A percentile compares a stretch with the other conserved stretches of the same genome.
phyloP scores from a whole-genome alignment of 2,329 filamentous ascomycete species.

The Xylariaceae sp. region DNA sequence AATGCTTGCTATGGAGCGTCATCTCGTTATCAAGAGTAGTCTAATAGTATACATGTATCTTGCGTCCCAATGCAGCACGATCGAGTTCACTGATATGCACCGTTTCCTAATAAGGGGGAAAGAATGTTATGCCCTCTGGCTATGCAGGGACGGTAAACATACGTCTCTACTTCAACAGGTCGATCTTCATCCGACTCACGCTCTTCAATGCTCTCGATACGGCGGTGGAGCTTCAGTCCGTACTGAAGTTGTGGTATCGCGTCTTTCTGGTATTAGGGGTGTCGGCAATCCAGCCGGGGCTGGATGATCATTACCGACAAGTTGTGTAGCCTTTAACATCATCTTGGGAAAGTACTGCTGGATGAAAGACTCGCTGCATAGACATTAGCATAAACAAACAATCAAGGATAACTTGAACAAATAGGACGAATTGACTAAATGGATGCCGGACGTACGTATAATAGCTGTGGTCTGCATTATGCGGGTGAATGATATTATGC shows the following conservation, averaged over 20 bases:
- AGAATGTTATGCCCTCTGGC: not conserved
- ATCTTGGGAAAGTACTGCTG: slow-evolving; percentile 78
- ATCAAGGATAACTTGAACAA: not conserved
- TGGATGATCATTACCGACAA: slow-evolving; percentile 16
- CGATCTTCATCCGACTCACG: not conserved
- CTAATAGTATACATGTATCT: too few relatives aligned
- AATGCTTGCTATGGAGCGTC: too few relatives aligned
- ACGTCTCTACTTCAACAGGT: too few relatives aligned
- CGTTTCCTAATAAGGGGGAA: not conserved
- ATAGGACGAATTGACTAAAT: not conserved
- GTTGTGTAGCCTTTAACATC: slow-evolving; percentile 56
- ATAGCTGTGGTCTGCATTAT: slow-evolving; percentile 80
- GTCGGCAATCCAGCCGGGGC: slow-evolving; percentile 7
- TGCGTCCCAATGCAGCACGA: too few relatives aligned
- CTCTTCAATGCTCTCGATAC: slow-evolving; percentile 27
- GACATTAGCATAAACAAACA: slow-evolving; percentile 6
- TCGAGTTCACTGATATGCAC: too few relatives aligned
- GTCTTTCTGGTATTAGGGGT: slow-evolving; percentile 13
- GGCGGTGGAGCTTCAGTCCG: slow-evolving; percentile 18
- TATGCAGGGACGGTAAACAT: not conserved
- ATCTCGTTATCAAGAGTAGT: too few relatives aligned
- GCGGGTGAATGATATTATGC: slow-evolving; percentile 83
- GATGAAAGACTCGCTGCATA: slow-evolving; percentile 74
- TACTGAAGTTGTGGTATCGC: not conserved
- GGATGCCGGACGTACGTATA: slow-evolving; percentile 66